phyloP scores from a whole-genome alignment of 2,329 filamentous ascomycete genomes.

The Colletotrichum orchidophilum region DNA sequence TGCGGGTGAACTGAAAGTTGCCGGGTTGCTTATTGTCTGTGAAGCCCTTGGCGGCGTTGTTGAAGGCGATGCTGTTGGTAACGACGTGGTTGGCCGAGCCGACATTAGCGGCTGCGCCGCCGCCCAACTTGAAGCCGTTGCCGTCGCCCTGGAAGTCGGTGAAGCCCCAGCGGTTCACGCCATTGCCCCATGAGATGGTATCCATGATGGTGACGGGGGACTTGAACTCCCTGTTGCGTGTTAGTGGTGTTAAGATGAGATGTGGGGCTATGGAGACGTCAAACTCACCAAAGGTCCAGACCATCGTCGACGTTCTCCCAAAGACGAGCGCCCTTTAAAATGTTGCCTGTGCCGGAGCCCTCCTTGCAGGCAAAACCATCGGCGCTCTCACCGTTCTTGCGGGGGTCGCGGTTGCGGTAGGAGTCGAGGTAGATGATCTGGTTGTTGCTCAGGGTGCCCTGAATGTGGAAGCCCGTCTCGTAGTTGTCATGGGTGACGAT shows the following conservation, averaged over 20 bases:
- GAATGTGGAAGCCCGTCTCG: conserved; percentile 49
- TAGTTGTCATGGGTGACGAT: conserved; percentile 50
- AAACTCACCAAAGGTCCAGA: conserved; percentile 35
- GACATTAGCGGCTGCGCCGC: conserved; percentile 45
- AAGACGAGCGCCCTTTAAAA: conserved; percentile 53
- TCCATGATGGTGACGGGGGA: conserved; percentile 54
- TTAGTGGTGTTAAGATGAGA: background rate
- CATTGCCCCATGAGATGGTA: conserved; percentile 56
- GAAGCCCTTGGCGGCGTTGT: conserved; percentile 55
- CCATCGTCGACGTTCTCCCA: conserved; percentile 63
- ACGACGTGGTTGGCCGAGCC: conserved; percentile 53
- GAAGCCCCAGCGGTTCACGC: conserved; percentile 56
- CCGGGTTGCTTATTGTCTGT: conserved; percentile 57
- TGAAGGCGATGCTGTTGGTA: conserved; percentile 55
- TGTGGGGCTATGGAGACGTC: background rate
- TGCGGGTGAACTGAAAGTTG: conserved; percentile 48
- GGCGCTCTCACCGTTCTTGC: conserved; percentile 61
- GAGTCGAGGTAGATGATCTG: conserved; percentile 54
- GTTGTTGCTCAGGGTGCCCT: conserved; percentile 46
- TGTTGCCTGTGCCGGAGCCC: conserved; percentile 55
- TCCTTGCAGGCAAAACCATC: conserved; percentile 60
- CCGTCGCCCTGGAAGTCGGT: conserved; percentile 53
- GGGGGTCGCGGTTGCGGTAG: conserved; percentile 55
- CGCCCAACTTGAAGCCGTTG: conserved; percentile 59
- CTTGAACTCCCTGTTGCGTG: conserved; percentile 43